phyloP scores from a whole-genome alignment of 345 rosid genomes.

The Populus euphratica region DNA sequence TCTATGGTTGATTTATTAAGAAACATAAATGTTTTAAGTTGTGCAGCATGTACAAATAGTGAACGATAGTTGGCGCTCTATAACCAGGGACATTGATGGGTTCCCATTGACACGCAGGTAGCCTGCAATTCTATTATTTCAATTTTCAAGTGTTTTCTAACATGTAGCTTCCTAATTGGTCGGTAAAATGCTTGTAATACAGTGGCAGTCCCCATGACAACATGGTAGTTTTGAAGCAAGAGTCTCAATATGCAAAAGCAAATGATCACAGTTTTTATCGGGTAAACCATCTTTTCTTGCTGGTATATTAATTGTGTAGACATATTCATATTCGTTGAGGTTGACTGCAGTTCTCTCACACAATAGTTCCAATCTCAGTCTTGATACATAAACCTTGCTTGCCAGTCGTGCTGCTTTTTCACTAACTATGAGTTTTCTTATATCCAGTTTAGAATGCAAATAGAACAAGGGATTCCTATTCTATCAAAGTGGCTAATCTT shows the following conservation, averaged over 20 bases:
- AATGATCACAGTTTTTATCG: conserved; percentile 74
- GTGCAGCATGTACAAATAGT: conserved; percentile 74
- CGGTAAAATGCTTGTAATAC: conserved; percentile 36
- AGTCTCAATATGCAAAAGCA: conserved; percentile 77
- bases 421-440: conserved; percentile 22
- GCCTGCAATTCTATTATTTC: conserved; percentile 11
- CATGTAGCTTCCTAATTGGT: conserved; percentile 25
- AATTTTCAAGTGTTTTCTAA: conserved; percentile 12
- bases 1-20: neutral
- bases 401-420: neutral
- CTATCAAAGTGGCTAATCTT: conserved; percentile 87
- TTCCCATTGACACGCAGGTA: conserved; percentile 92
- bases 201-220: conserved; percentile 76
- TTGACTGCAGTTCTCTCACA: neutral
- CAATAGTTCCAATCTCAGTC: neutral
- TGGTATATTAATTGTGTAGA: neutral
- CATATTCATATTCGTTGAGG: neutral
- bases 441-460: conserved; percentile 76
- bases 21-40: conserved; percentile 17
- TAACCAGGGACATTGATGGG: conserved; percentile 80
- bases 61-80: conserved; percentile 84
- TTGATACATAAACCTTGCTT: neutral
- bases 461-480: conserved; percentile 94
- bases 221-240: conserved; percentile 95
- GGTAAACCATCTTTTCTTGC: conserved; percentile 43